These are phyloP conservation scores for Lachnellula cervina DNA, from an alignment of 2,329 filamentous ascomycete species.

Conservation along the genomic window DNA sequence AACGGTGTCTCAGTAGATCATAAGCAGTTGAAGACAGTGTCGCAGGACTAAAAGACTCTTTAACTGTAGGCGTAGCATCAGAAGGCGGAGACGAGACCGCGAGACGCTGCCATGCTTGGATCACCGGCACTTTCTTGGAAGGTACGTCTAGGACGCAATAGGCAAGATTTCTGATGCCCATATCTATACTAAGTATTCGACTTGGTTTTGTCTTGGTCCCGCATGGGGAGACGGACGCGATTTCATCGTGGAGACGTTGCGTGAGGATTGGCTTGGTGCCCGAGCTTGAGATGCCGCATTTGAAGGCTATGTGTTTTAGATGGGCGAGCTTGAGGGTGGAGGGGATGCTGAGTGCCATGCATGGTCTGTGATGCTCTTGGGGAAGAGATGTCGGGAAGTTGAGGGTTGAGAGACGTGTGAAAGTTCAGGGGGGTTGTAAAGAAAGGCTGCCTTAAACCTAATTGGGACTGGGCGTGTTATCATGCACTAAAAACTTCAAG, in stretches of 20 bases:
- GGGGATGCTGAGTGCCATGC: constrained; percentile 29
- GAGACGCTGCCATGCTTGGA: constrained; percentile 34
- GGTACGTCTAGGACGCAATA: constrained; percentile 54
- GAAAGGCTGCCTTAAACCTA: neutral
- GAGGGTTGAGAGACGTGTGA: neutral
- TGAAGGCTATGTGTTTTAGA: constrained; percentile 54
- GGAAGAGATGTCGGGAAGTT: neutral
- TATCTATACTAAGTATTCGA: constrained; percentile 71
- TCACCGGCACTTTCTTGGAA: constrained; percentile 18
- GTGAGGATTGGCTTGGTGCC: constrained; percentile 56
- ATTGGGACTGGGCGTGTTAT: too few relatives aligned
- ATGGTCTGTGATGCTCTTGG: constrained; percentile 11
- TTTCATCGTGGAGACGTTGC: constrained; percentile 43
- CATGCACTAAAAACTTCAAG: too few relatives aligned
- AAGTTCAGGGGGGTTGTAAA: too few relatives aligned
- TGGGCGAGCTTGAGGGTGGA: constrained; percentile 44
- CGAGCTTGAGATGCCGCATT: constrained; percentile 53
- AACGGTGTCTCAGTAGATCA: constrained; percentile 41
- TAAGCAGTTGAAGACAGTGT: constrained; percentile 53
- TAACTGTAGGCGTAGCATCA: constrained; percentile 1
- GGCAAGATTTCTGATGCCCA: constrained; percentile 78
- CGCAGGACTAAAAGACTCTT: constrained; percentile 48
- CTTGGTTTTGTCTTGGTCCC: constrained; percentile 11
- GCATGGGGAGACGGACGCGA: constrained; percentile 22
- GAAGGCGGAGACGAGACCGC: constrained; percentile 16